These are phyloP conservation scores for Claviceps sp. DNA, from an alignment of 2,329 filamentous ascomycete species.

Conservation along the genomic window DNA sequence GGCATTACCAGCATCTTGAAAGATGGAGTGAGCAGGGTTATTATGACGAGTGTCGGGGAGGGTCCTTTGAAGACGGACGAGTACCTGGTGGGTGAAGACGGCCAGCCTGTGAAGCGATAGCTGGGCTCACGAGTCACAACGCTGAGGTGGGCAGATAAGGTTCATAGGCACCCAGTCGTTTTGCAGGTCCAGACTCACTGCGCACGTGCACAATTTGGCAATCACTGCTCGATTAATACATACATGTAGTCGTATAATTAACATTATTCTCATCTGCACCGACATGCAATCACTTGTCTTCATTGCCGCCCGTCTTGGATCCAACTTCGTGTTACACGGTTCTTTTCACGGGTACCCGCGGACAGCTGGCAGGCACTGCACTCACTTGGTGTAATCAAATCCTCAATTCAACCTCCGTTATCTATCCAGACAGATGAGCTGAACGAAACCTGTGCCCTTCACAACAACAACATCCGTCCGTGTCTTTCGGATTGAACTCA, in stretches of 20 bases:
- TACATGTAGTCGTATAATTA: too few species aligned
- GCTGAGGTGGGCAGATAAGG: neutral
- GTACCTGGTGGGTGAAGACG: conserved; percentile 57
- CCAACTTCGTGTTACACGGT: too few species aligned
- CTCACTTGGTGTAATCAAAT: neutral
- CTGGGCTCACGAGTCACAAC: neutral
- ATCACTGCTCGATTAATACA: too few species aligned
- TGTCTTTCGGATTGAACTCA: neutral
- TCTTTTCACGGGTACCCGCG: neutral
- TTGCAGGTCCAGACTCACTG: neutral
- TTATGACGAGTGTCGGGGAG: conserved; percentile 82
- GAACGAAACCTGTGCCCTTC: neutral
- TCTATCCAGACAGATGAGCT: neutral
- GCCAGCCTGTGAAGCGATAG: conserved; percentile 30
- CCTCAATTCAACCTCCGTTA: neutral
- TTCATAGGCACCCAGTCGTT: neutral
- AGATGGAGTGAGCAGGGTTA: conserved; percentile 75
- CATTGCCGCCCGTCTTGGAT: too few species aligned
- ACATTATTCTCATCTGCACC: too few species aligned
- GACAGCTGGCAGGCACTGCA: conserved; percentile 2
- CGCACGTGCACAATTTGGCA: too few species aligned
- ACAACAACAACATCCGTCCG: neutral
- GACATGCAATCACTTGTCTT: too few species aligned
- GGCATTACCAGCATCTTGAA: conserved; percentile 53
- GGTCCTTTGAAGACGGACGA: conserved; percentile 72